phyloP scores from a whole-genome alignment of 1,139 yeast genomes.

The Spencermartinsiella ligniputridi region DNA sequence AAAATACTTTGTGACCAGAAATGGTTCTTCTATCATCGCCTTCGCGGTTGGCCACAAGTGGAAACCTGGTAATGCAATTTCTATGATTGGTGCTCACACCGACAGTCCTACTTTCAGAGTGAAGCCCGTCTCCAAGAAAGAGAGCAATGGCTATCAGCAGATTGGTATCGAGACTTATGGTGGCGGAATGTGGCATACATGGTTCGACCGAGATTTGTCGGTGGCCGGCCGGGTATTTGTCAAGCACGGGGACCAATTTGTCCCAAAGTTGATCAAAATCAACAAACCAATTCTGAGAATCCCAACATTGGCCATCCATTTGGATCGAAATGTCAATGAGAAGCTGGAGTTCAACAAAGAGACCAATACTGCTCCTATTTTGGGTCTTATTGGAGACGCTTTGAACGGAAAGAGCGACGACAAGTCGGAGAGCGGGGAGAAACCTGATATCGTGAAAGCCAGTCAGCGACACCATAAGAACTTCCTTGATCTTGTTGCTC shows the following conservation, averaged over 20 bases:
- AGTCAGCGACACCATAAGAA: slow-evolving; percentile 73
- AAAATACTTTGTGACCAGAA: slow-evolving; percentile 58
- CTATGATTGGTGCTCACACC: slow-evolving; percentile 91
- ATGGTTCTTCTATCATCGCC: slow-evolving; percentile 83
- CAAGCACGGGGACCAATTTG: slow-evolving; percentile 46
- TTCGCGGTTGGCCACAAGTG: slow-evolving; percentile 74
- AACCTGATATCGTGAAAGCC: slow-evolving; percentile 54
- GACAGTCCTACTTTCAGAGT: slow-evolving; percentile 90
- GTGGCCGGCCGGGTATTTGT: slow-evolving; percentile 90
- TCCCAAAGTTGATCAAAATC: slow-evolving; percentile 70
- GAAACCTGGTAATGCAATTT: slow-evolving; percentile 76
- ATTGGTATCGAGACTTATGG: slow-evolving; percentile 95
- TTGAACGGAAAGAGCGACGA: slow-evolving; percentile 26
- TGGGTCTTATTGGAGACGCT: slow-evolving; percentile 55
- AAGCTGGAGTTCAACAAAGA: slow-evolving; percentile 91
- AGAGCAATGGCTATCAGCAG: slow-evolving; percentile 74
- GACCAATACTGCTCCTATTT: slow-evolving; percentile 79
- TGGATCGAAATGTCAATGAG: slow-evolving; percentile 68
- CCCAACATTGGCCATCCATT: slow-evolving; percentile 92
- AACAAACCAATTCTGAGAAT: slow-evolving; percentile 83
- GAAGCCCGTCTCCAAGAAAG: slow-evolving; percentile 74
- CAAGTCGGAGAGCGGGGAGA: slow-evolving; percentile 37
- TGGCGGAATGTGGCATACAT: slow-evolving; percentile 79
- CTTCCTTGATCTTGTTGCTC: slow-evolving; percentile 63
- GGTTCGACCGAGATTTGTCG: slow-evolving; percentile 89